Base-by-base conservation (phyloP, 1,284 basidiomycete species). In the Leccinum angustisporum region DNA sequence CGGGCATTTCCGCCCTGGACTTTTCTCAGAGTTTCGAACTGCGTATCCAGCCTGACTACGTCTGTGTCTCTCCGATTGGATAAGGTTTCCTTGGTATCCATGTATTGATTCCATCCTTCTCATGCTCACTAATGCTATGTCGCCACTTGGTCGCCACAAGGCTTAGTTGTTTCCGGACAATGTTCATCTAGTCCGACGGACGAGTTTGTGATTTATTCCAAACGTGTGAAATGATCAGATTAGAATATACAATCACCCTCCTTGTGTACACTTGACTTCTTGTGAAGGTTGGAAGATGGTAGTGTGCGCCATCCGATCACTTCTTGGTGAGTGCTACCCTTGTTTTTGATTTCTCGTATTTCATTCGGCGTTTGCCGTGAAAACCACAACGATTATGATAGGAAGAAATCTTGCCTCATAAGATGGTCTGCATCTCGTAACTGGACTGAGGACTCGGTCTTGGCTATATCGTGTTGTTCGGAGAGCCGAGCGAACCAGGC, bases 291-390 rank as follows among this genome's bases (percentile, higher is more conserved):
- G n/a, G 9, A 6, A 30, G 21, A 13, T 8, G 56, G 18, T 46
- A 21, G 11, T 11, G 5, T 13, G 43, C 18, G 11, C 43, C 21
- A 21, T 21, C 43, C 4, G 14, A 14, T 9, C n/a, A 30, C n/a
- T 30, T 38, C 25, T 33, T 59, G n/a, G 54, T 56, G 27, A 54
- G 54, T 18, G n/a, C 9, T 30, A 8, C 25, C 10, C n/a, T 11
- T 13, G 0, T 25, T 34, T 34, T 25, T 50, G 25, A 25, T 25
- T 25, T 50, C 25, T 27, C 1, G 14, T 59, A 48, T 38, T 59
- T 27, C 25, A 21, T 2, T 21, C n/a, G 60, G 34, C 14, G 34
- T n/a, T 63, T 62, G 31, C 40, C 62, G 34, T 13, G 48, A 46
- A 60, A 48, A 21, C 36, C 48, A 46, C n/a, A 4, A 21, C 5